Evolutionary conservation across 2,329 filamentous ascomycete species (phyloP).

Genomic region (Ophiostoma tasmaniense): DNA sequence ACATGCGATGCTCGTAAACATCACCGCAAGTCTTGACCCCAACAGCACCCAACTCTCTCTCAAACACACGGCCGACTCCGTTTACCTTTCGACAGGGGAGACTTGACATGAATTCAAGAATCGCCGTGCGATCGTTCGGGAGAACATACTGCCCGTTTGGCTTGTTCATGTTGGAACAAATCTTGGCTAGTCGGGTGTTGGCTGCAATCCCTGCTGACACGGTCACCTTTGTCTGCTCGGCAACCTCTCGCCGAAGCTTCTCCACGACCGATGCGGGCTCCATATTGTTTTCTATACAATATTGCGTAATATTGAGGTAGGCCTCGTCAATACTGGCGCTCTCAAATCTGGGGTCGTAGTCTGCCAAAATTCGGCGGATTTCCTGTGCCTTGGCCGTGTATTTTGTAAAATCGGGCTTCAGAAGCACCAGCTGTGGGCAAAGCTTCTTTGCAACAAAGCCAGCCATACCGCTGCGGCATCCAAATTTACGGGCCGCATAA

Average conservation of each 20-base stretch:
- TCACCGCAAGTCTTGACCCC: constrained; percentile 85
- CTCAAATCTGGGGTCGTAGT: constrained; percentile 88
- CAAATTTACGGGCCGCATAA: constrained; percentile 82
- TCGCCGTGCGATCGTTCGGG: constrained; percentile 59
- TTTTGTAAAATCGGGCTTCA: constrained; percentile 83
- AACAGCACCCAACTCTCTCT: constrained; percentile 80
- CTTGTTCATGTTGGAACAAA: constrained; percentile 92
- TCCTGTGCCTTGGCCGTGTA: constrained; percentile 86
- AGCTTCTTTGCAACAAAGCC: constrained; percentile 91
- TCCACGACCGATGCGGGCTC: constrained; percentile 64
- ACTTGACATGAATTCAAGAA: constrained; percentile 78
- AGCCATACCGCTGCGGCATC: constrained; percentile 91
- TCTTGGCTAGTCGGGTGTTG: constrained; percentile 90
- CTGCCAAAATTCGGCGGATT: constrained; percentile 68
- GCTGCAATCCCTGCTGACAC: constrained; percentile 91
- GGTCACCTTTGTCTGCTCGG: constrained; percentile 69
- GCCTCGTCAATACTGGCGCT: constrained; percentile 94
- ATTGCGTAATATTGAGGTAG: constrained; percentile 88
- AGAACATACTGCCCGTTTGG: constrained; percentile 86
- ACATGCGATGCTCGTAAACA: constrained; percentile 67
- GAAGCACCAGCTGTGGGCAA: constrained; percentile 73
- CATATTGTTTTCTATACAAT: constrained; percentile 62
- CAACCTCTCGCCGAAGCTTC: constrained; percentile 68
- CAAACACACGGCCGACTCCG: constrained; percentile 87
- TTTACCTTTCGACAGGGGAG: constrained; percentile 87